These are phyloP conservation scores for Penicillium daleae DNA, from an alignment of 495 filamentous ascomycete genomes.

Conservation along the genomic window DNA sequence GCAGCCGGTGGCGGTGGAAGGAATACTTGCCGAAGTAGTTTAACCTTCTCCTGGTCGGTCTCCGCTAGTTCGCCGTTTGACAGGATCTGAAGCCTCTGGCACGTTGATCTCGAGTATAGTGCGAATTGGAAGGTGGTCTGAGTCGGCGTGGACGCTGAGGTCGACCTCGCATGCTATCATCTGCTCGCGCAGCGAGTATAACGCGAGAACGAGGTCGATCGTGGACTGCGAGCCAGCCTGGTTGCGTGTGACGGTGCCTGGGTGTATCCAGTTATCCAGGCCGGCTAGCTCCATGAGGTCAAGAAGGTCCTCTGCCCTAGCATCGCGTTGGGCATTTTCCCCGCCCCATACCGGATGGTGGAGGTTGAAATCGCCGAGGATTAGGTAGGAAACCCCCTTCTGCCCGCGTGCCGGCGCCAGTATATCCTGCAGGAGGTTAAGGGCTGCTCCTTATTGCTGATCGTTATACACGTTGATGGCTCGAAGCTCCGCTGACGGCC, in stretches of 20 bases:
- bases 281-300: neutral
- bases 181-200: neutral
- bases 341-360: constrained; percentile 11
- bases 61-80: neutral
- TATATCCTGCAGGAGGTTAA: neutral
- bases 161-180: too few relatives aligned
- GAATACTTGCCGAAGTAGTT: neutral
- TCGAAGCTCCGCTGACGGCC: neutral
- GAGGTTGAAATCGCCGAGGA: too few relatives aligned
- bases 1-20: neutral
- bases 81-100: neutral
- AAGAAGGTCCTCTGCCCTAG: neutral
- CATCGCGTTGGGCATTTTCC: neutral
- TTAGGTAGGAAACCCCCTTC: neutral
- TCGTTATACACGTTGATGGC: constrained; percentile 15
- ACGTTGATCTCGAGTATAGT: neutral
- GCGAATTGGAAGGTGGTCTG: neutral
- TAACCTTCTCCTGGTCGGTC: neutral
- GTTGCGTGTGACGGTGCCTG: neutral
- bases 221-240: neutral
- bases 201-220: neutral
- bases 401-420: neutral
- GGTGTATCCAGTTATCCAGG: neutral
- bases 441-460: neutral
- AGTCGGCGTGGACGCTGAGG: too few relatives aligned